Conservation (phyloP, 352 stramenopile genomes). For the Phytophthora sp. region DNA sequence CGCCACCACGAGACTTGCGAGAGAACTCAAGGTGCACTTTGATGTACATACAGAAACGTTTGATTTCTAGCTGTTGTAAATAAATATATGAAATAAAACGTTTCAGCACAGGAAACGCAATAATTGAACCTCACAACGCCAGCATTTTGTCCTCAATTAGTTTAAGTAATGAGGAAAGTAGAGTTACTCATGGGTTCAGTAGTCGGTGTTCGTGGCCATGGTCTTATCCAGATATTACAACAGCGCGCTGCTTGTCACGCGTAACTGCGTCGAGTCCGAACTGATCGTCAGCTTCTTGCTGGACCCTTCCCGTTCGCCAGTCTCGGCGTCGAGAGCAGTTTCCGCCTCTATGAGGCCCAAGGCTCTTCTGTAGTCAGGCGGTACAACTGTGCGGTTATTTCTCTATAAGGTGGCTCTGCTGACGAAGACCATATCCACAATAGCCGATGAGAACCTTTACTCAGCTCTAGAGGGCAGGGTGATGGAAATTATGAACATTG, state of each 20-base stretch:
- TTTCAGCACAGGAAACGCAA: too few relatives aligned
- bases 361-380: conserved; percentile 3
- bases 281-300: conserved; percentile 15
- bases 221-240: conserved; percentile 1
- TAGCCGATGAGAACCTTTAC: conserved; percentile 12
- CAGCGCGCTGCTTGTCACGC: neutral
- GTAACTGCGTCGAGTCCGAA: conserved; percentile 6
- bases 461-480: conserved; percentile 9
- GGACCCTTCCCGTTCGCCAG: conserved; percentile 2
- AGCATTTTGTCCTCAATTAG: neutral
- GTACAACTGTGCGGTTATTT: neutral
- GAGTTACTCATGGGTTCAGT: conserved; percentile 14
- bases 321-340: conserved; percentile 7
- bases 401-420: conserved; percentile 4
- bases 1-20: conserved; percentile 27
- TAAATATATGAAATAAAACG: too few relatives aligned
- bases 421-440: conserved; percentile 9
- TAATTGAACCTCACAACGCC: too few relatives aligned
- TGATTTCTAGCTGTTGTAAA: conserved; percentile 32
- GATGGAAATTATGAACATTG: conserved; percentile 12
- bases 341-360: neutral
- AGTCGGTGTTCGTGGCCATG: neutral
- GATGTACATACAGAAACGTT: conserved; percentile 55
- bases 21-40: conserved; percentile 43
- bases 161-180: neutral